These are phyloP conservation scores for Cercis canadensis DNA, from an alignment of 306 rosid species.

Conservation along the genomic window DNA sequence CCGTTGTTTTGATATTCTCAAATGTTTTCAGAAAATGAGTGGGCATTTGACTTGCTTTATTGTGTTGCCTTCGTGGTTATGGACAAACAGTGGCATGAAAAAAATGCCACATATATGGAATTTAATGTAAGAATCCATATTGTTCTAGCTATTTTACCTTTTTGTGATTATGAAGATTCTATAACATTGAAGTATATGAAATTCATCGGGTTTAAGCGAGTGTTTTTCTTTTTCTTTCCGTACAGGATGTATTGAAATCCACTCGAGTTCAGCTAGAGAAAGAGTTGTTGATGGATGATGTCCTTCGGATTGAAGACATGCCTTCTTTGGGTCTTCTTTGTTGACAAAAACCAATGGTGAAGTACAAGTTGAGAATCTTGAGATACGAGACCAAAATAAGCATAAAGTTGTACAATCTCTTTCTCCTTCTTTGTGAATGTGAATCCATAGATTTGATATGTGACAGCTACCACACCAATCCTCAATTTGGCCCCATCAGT, in stretches of 20 bases:
- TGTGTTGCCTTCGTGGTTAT: conserved; percentile 83
- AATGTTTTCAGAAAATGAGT: conserved; percentile 69
- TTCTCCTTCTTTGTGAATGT: background rate
- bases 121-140: conserved; percentile 71
- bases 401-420: too few species aligned
- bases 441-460: conserved; percentile 12
- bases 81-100: conserved; percentile 89
- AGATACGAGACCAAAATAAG: too few species aligned
- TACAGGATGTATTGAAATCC: conserved; percentile 75
- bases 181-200: background rate
- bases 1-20: background rate
- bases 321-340: conserved; percentile 81
- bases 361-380: too few species aligned
- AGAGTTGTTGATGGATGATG: conserved; percentile 83
- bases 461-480: too few species aligned
- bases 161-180: background rate
- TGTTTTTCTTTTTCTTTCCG: background rate
- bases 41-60: conserved; percentile 92
- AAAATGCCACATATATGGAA: conserved; percentile 90
- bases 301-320: conserved; percentile 85
- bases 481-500: too few species aligned
- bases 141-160: background rate
- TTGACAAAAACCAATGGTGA: conserved; percentile 46
- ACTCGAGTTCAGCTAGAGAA: conserved; percentile 77
- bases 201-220: background rate